phyloP scores from a whole-genome alignment of 2,329 filamentous ascomycete species.

The Diplodia scrobiculata region DNA sequence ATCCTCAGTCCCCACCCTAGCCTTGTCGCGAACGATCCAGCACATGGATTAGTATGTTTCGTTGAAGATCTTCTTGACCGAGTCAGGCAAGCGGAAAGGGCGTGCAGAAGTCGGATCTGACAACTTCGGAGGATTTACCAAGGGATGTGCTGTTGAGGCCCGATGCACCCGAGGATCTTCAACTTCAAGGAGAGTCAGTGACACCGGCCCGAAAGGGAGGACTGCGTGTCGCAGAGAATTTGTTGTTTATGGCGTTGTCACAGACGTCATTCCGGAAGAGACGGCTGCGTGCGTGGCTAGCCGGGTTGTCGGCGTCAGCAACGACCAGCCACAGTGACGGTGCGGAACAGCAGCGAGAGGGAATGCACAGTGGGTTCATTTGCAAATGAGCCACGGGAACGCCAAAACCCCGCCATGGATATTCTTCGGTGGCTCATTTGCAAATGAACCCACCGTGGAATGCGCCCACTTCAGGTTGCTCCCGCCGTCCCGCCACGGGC shows the following conservation, averaged over 20 bases:
- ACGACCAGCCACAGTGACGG: background rate
- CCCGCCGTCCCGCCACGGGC: background rate
- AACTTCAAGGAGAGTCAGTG: background rate
- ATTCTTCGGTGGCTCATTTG: too few relatives aligned
- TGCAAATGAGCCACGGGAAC: too few relatives aligned
- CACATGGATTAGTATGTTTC: background rate
- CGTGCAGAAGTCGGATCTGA: conserved; percentile 3
- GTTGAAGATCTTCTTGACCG: conserved; percentile 16
- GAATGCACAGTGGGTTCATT: too few relatives aligned
- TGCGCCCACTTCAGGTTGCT: background rate
- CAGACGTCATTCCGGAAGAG: background rate
- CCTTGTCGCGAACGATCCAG: background rate
- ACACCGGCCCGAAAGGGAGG: background rate
- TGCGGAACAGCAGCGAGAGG: background rate
- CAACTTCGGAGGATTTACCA: background rate
- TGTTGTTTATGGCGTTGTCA: background rate
- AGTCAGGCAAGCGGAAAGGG: conserved; percentile 16
- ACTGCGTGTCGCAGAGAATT: background rate
- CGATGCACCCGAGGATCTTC: conserved; percentile 9
- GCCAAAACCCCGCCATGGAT: too few relatives aligned
- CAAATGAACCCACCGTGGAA: too few relatives aligned
- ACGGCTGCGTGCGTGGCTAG: background rate
- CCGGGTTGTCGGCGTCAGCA: background rate
- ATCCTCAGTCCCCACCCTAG: background rate
- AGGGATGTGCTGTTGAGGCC: conserved; percentile 4